These are phyloP conservation scores for Coniochaeta ligniaria DNA, from an alignment of 2,329 filamentous ascomycete species.

Conservation along the genomic window DNA sequence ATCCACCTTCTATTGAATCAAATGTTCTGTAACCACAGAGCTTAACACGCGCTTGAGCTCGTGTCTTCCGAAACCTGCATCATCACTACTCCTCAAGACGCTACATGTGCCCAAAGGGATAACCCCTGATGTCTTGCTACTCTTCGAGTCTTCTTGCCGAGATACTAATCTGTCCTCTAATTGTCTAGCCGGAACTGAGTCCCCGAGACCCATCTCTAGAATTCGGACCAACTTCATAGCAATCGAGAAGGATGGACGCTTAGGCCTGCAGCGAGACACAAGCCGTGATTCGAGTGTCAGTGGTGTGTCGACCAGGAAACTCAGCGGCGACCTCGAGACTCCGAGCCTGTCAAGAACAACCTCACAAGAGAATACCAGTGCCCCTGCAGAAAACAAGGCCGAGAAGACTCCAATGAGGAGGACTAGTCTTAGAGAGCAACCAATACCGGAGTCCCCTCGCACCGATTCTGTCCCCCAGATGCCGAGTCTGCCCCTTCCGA, in stretches of 20 bases:
- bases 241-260: slow-evolving; percentile 57
- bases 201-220: slow-evolving; percentile 63
- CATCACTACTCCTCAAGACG: background rate
- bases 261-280: slow-evolving; percentile 41
- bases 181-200: slow-evolving; percentile 30
- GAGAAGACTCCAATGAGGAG: slow-evolving; percentile 22
- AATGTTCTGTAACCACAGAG: slow-evolving; percentile 2
- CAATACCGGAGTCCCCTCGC: slow-evolving; percentile 35
- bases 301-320: slow-evolving; percentile 23
- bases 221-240: slow-evolving; percentile 70
- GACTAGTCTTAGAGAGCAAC: slow-evolving; percentile 27
- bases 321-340: slow-evolving; percentile 30
- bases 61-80: background rate
- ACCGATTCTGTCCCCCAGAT: slow-evolving; percentile 10
- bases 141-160: background rate
- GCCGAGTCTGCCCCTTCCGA: slow-evolving; percentile 1
- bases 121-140: background rate
- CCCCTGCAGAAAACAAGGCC: slow-evolving; percentile 20
- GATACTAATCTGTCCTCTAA: slow-evolving; percentile 12
- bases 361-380: slow-evolving; percentile 28
- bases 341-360: slow-evolving; percentile 21
- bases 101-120: background rate
- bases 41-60: background rate
- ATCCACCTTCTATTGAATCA: slow-evolving; percentile 9
- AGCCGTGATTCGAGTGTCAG: slow-evolving; percentile 32